A percentile compares a stretch with the other conserved stretches of the same genome.
Evolutionary conservation across 345 rosid genomes (phyloP).

Genomic region (Dovyalis caffra): DNA sequence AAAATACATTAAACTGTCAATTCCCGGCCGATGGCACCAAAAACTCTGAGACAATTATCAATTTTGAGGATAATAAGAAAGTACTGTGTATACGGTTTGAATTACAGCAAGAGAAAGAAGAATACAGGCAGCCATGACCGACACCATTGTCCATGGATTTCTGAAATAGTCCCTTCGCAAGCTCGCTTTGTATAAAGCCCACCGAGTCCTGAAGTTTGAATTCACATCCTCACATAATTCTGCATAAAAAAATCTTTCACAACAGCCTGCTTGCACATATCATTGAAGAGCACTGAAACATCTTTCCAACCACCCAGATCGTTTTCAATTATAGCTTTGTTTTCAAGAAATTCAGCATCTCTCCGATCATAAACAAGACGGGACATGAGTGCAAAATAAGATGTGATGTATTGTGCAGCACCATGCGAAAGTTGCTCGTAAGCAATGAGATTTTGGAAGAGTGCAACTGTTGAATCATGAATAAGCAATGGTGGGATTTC

Average conservation of each 20-base stretch:
- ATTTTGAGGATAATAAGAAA: not conserved
- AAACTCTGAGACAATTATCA: no score
- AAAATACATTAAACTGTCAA: no score
- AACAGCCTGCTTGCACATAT: constrained; percentile 16
- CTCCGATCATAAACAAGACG: constrained; percentile 6
- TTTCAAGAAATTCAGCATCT: constrained; percentile 8
- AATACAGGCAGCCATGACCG: not conserved
- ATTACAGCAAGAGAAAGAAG: not conserved
- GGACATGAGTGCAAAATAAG: constrained; percentile 10
- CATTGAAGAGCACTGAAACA: constrained; percentile 11
- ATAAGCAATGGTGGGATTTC: constrained; percentile 28
- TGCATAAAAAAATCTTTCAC: not conserved
- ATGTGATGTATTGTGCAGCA: constrained; percentile 4
- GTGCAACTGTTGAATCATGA: constrained; percentile 27
- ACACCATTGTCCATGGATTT: constrained; percentile 11
- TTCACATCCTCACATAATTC: constrained; percentile 7
- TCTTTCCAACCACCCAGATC: constrained; percentile 8
- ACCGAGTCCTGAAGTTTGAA: not conserved
- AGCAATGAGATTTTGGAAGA: constrained; percentile 31
- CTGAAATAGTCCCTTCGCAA: not conserved
- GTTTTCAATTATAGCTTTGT: not conserved
- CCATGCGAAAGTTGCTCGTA: constrained; percentile 28
- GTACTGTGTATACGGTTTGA: not conserved
- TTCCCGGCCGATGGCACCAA: no score
- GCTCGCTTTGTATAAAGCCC: not conserved